Conservation (phyloP, 164 flowering plant genomes). For the Buxus sempervirens region DNA sequence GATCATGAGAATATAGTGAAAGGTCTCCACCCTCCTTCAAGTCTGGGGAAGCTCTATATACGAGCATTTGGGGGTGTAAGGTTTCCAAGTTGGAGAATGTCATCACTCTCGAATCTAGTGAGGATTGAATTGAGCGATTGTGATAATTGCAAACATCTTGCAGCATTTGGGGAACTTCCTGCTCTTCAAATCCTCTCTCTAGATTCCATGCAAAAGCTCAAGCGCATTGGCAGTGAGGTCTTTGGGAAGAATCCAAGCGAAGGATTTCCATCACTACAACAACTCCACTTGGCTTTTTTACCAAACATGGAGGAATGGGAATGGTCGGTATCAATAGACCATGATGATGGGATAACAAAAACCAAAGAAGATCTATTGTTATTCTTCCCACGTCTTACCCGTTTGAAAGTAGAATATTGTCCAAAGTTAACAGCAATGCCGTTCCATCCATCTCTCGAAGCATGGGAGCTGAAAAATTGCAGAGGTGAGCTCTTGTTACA, state of each 20-base stretch:
- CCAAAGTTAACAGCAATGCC: no score
- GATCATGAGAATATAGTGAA: constrained; percentile 4
- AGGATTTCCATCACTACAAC: constrained; percentile 2
- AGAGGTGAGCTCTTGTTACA: no score
- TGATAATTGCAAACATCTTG: constrained; percentile 11
- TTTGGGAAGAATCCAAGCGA: not conserved
- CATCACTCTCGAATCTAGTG: constrained; percentile 10
- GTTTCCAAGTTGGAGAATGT: constrained; percentile 21
- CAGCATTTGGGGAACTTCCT: constrained; percentile 22
- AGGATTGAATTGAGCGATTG: constrained; percentile 19
- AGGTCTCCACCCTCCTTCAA: constrained; percentile 23
- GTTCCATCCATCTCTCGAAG: no score
- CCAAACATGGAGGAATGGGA: constrained; percentile 7
- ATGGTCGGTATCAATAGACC: constrained; percentile 6
- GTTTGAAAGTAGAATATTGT: no score
- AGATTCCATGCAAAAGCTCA: constrained; percentile 8
- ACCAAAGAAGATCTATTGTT: constrained; percentile 1
- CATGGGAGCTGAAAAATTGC: no score
- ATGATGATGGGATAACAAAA: not conserved
- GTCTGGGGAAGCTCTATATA: constrained; percentile 16
- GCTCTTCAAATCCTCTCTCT: constrained; percentile 11
- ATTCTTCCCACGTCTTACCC: no score
- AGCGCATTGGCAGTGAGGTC: not conserved
- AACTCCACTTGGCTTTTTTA: constrained; percentile 2
- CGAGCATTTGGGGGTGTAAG: constrained; percentile 12